Base-by-base conservation (phyloP, 306 rosid species). In the Fragaria vesca region DNA sequence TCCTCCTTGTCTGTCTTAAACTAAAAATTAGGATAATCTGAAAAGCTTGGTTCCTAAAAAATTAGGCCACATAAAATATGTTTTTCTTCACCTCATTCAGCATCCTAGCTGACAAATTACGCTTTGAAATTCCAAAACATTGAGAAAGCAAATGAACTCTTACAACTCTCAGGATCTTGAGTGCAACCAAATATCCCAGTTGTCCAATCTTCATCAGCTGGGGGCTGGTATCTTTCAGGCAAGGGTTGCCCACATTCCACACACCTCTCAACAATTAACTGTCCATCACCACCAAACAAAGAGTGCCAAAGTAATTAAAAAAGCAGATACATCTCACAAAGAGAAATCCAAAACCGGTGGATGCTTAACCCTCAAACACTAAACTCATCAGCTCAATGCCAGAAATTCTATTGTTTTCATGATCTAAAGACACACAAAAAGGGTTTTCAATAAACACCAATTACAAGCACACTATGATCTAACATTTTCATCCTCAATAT, bases 201-300 rank as follows among this genome's bases (percentile, higher is more conserved):
- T 51, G 83, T 84, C 96, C 96, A 90, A 69, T 89, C 84, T 74
- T 90, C 93, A 79, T 88, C 96, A 48, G 91, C 83, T 51, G 96
- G 93, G 60, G 93, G 93, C 57, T 89, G 77, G 78, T 88, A 90
- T 84, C 91, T 90, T 82, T 90, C 96, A 6, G 96, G 93, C 11
- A 90, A 79, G 18, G 86, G 81, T 68, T 90, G 96, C 38, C 93
- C 93, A 74, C 96, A 90, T 79, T 90, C 93, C 43, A 61, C 0
- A 68, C 96, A 90, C 74, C 77, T 88, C 66, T 66, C 88, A 85
- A 87, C 89, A 58, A 18, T 62, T 75, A 90, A 84, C 96, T 88
- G 93, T 80, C 55, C 40, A 65, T 58, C 15, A 51, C 36, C 18
- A 71, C 62, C 57, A 67, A n/a, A 42, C 61, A 73, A 63, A 15